Percentiles rank a stretch among this genome's conserved stretches.
Evolutionary conservation across 1,139 yeast genomes (phyloP).

Genomic region (Lodderomyces jiufengensis): DNA sequence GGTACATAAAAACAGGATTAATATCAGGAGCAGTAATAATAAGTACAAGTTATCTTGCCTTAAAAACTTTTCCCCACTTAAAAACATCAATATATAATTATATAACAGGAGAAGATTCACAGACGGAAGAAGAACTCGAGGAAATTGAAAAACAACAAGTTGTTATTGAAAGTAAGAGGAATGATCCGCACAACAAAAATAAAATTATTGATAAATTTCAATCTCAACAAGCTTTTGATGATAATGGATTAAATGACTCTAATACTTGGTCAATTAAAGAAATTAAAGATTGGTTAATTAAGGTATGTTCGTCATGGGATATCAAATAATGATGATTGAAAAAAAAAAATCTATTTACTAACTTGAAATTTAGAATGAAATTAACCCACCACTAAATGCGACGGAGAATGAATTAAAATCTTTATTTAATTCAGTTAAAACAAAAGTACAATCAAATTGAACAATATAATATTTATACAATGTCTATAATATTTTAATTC

Average conservation of each 20-base stretch:
- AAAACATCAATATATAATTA: conserved; percentile 24
- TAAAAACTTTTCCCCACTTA: conserved; percentile 54
- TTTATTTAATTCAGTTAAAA: conserved; percentile 44
- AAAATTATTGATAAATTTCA: conserved; percentile 23
- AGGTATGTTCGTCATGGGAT: conserved; percentile 22
- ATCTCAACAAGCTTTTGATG: conserved; percentile 7
- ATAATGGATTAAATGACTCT: background rate
- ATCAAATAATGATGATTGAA: background rate
- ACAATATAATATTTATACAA: no score
- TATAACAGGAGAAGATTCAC: conserved; percentile 20
- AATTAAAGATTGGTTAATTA: conserved; percentile 33
- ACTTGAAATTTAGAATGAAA: conserved; percentile 47
- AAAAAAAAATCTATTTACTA: no score
- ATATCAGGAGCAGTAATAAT: conserved; percentile 40
- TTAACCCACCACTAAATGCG: conserved; percentile 46
- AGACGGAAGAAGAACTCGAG: conserved; percentile 19
- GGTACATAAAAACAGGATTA: conserved; percentile 18
- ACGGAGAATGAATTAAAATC: conserved; percentile 46
- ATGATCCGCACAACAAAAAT: conserved; percentile 12
- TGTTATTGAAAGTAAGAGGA: conserved; percentile 10
- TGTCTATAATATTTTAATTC: no score
- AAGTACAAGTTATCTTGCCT: conserved; percentile 43
- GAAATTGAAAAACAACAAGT: conserved; percentile 11
- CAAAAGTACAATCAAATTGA: conserved; percentile 11
- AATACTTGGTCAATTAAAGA: conserved; percentile 35